Percentiles rank a stretch among this genome's conserved stretches.
Evolutionary conservation across 164 flowering plant species (phyloP).

Genomic region (Hamamelis virginiana): DNA sequence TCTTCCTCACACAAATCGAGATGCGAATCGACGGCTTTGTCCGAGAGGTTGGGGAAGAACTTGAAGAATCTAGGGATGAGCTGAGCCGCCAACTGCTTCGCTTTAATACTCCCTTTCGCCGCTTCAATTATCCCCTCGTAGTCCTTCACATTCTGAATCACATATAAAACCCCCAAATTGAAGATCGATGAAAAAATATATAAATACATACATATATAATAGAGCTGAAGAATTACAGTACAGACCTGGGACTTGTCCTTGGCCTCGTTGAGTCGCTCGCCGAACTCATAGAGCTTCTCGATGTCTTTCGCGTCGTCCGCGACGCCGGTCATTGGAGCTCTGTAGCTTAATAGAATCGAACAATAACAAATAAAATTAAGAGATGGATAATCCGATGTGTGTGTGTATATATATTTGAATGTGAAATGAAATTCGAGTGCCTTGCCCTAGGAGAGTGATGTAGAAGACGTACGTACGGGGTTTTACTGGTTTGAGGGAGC

Average conservation of each 20-base stretch:
- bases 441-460: background rate
- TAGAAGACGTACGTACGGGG: background rate
- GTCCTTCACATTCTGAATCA: slow-evolving; percentile 62
- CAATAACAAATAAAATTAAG: background rate
- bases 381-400: background rate
- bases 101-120: slow-evolving; percentile 72
- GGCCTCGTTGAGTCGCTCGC: slow-evolving; percentile 85
- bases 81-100: slow-evolving; percentile 91
- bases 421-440: background rate
- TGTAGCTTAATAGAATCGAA: background rate
- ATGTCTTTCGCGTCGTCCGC: slow-evolving; percentile 69
- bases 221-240: background rate
- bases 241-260: slow-evolving; percentile 89
- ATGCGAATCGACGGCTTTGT: slow-evolving; percentile 61
- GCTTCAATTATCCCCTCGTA: slow-evolving; percentile 77
- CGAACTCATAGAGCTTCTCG: slow-evolving; percentile 90
- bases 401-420: background rate
- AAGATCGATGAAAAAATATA: slow-evolving; percentile 12
- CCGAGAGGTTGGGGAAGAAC: slow-evolving; percentile 67
- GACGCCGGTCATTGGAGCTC: slow-evolving; percentile 42
- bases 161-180: slow-evolving; percentile 3
- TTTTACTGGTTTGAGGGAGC: background rate
- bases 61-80: slow-evolving; percentile 91
- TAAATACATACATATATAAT: background rate
- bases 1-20: slow-evolving; percentile 86